A percentile compares a stretch with the other conserved stretches of the same genome.
These are phyloP conservation scores for Lodderomyces theae DNA, from an alignment of 1,139 yeast species.

Conservation along the genomic window DNA sequence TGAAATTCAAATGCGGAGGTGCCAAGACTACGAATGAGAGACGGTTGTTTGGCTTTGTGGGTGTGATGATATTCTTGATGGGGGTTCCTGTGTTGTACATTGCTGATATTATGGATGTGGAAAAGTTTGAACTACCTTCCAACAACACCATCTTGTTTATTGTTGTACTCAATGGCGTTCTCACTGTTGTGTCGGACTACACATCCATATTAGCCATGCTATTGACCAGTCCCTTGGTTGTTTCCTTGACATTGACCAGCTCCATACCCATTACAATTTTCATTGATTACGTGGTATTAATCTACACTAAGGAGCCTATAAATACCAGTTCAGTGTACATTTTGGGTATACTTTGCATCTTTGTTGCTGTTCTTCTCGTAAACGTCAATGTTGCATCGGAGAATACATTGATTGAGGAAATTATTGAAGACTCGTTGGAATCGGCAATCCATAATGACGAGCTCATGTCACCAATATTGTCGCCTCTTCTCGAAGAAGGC, in stretches of 20 bases:
- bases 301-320: conserved; percentile 19
- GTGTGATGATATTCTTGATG: conserved; percentile 36
- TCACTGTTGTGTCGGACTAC: conserved; percentile 50
- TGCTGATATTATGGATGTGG: conserved; percentile 35
- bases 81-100: conserved; percentile 38
- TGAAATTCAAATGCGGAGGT: conserved; percentile 43
- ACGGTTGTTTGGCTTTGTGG: conserved; percentile 46
- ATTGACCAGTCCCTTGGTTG: conserved; percentile 53
- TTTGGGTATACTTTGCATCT: conserved; percentile 46
- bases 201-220: conserved; percentile 49
- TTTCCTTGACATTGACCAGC: conserved; percentile 50
- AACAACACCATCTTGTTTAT: conserved; percentile 28
- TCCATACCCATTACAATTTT: conserved; percentile 54
- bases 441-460: conserved; percentile 49
- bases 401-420: conserved; percentile 45
- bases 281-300: conserved; percentile 38
- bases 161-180: conserved; percentile 41
- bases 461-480: conserved; percentile 43
- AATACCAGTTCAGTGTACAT: conserved; percentile 34
- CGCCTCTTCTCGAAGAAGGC: conserved; percentile 33
- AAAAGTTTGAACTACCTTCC: conserved; percentile 42
- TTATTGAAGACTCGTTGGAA: conserved; percentile 48
- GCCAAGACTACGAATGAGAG: conserved; percentile 46
- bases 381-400: conserved; percentile 44
- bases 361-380: conserved; percentile 46